phyloP scores from a whole-genome alignment of 495 filamentous ascomycete species.

The Tricharina praecox region DNA sequence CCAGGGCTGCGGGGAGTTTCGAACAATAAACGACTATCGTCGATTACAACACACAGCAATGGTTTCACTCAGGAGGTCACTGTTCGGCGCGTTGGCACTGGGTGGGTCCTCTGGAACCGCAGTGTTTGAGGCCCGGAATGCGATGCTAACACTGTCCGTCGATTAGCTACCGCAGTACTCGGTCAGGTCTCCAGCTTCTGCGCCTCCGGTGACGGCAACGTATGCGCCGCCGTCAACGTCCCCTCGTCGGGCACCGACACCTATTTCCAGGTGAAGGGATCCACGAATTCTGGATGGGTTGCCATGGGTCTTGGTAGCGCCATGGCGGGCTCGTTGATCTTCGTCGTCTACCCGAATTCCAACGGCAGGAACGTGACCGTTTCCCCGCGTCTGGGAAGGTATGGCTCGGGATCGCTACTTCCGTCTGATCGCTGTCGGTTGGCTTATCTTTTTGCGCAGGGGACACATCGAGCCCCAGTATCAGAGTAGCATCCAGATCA shows the following conservation, averaged over 20 bases:
- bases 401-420: neutral
- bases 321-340: slow-evolving; percentile 52
- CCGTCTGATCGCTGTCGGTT: neutral
- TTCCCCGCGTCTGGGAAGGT: slow-evolving; percentile 41
- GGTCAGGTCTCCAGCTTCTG: neutral
- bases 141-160: neutral
- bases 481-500: slow-evolving; percentile 34
- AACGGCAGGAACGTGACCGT: slow-evolving; percentile 44
- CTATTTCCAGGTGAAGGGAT: slow-evolving; percentile 49
- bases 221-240: slow-evolving; percentile 9
- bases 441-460: slow-evolving; percentile 14
- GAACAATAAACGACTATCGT: too few species aligned
- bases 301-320: slow-evolving; percentile 43
- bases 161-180: neutral
- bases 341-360: slow-evolving; percentile 47
- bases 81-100: neutral
- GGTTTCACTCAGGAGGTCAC: neutral
- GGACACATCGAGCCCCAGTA: slow-evolving; percentile 38
- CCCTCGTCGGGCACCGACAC: slow-evolving; percentile 31
- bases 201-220: neutral
- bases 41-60: too few species aligned
- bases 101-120: neutral
- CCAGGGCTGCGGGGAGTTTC: too few species aligned
- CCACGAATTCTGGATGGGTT: slow-evolving; percentile 44
- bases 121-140: neutral